Conservation (phyloP, 2,329 filamentous ascomycete species). For the Fusarium sp. region DNA sequence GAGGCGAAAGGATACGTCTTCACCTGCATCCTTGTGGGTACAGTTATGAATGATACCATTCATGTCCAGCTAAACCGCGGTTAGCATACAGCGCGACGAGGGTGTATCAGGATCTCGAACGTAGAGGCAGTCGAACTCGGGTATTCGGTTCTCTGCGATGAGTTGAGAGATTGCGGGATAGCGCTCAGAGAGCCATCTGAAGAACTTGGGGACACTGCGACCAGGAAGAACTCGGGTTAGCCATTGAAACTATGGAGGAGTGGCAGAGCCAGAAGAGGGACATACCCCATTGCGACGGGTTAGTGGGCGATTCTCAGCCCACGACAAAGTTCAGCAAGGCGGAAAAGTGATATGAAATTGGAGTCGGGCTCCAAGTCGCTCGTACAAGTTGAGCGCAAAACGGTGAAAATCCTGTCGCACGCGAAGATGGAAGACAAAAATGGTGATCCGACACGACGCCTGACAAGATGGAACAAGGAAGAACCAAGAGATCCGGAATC, state of each 20-base stretch:
- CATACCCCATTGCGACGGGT: conserved; percentile 47
- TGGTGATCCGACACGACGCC: conserved; percentile 27
- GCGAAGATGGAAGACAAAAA: conserved; percentile 26
- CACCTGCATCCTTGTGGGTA: conserved; percentile 91
- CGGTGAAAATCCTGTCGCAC: conserved; percentile 36
- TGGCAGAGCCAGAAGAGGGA: background rate
- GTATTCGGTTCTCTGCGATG: conserved; percentile 98
- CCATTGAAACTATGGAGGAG: background rate
- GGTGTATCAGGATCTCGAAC: conserved; percentile 56
- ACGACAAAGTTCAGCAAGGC: conserved; percentile 21
- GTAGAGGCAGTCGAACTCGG: conserved; percentile 98
- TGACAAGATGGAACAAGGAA: conserved; percentile 8
- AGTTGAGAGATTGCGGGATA: conserved; percentile 98
- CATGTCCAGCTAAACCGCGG: conserved; percentile 79
- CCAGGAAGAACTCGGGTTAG: conserved; percentile 30
- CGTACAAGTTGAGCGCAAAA: conserved; percentile 33
- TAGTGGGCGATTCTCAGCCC: conserved; percentile 39
- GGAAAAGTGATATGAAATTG: conserved; percentile 7
- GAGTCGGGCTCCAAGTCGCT: conserved; percentile 20
- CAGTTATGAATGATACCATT: conserved; percentile 99
- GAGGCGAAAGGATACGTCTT: conserved; percentile 90
- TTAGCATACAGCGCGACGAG: conserved; percentile 35
- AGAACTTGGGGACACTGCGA: conserved; percentile 83
- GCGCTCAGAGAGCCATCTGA: conserved; percentile 98
- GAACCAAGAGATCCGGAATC: conserved; percentile 6